Evolutionary conservation across 169 alveolate species (phyloP), one percentile per base, ranked within the genome.

Genomic region (Cryptosporidium tyzzeri): DNA sequence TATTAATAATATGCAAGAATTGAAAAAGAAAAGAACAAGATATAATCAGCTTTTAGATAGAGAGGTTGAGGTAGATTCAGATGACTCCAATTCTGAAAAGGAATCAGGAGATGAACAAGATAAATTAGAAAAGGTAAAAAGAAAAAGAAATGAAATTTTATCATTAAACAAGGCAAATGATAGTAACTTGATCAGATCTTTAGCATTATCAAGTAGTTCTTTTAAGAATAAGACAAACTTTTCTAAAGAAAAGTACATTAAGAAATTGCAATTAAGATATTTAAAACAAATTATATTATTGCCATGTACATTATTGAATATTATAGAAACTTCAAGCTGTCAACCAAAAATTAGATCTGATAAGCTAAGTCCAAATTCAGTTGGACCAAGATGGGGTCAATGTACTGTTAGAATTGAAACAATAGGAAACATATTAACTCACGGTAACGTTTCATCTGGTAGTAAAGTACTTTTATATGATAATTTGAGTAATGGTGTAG

Each of bases 361-460:
- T 39, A 80, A 80, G 62, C 16, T 61, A 33, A 65, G 73, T 33
- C 89, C 89, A 14, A 80, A 80, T 65, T 62, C 75, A 21, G 80
- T 80, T 39, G 89, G 89, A 0, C 89, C 89, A n/a, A 80, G 89
- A 65, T 80, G 89, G 89, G 75, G 89, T 29, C 89, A 80, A 33
- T 62, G 75, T 45, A 80, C 89, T 10, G 89, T 62, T 44, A 80
- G 89, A 62, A 80, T 80, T 26, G 89, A 80, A 35, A 80, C 74
- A n/a, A 59, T 80, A 23, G 89, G 89, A 7, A 80, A 80, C 65
- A 61, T 80, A n/a, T n/a, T 80, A 29, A 80, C 89, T 21, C 89
- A 80, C 23, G 75, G 89, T 39, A 61, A 80, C 35, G 29, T 80
- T 44, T 29, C 39, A 16, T 80, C 55, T 10, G 75, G 26, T 10